These are phyloP conservation scores for Diplodia scrobiculata DNA, from an alignment of 2,329 filamentous ascomycete genomes.

Conservation along the genomic window DNA sequence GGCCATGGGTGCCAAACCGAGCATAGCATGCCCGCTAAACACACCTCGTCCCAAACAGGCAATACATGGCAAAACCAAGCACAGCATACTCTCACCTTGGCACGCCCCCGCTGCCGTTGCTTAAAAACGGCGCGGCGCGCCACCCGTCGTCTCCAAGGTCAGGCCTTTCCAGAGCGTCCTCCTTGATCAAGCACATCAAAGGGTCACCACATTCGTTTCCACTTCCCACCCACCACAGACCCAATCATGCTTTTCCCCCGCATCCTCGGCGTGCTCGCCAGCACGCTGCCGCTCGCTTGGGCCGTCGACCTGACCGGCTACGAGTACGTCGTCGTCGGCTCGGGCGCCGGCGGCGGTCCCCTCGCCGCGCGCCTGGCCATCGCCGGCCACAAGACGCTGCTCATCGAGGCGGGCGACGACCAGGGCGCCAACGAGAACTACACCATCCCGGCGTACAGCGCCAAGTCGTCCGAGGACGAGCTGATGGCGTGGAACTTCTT, in stretches of 20 bases:
- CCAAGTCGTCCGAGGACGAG: slow-evolving; percentile 59
- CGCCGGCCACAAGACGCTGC: slow-evolving; percentile 60
- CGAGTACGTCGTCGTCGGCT: slow-evolving; percentile 65
- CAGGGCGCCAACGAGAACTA: slow-evolving; percentile 54
- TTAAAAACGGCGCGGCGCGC: slow-evolving; percentile 2
- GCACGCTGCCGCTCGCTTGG: not conserved
- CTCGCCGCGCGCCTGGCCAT: slow-evolving; percentile 61
- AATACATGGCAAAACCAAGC: not conserved
- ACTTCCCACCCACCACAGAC: not conserved
- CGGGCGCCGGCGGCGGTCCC: slow-evolving; percentile 61
- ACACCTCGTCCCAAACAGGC: not conserved
- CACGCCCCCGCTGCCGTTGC: not conserved
- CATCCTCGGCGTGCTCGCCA: slow-evolving; percentile 10
- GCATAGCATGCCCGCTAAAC: not conserved
- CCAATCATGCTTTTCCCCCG: slow-evolving; percentile 15
- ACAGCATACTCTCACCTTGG: not conserved
- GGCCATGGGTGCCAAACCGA: not conserved
- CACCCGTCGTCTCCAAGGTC: not conserved
- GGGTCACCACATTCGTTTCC: slow-evolving; percentile 12
- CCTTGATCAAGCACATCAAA: slow-evolving; percentile 1
- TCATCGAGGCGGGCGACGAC: slow-evolving; percentile 64
- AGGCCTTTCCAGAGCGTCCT: slow-evolving; percentile 3
- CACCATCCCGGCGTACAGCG: slow-evolving; percentile 58
- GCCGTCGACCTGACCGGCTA: slow-evolving; percentile 44
- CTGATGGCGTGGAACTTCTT: slow-evolving; percentile 66